Base-by-base conservation (phyloP, 1,284 basidiomycete species). In the Ceratobasidium sp. region DNA sequence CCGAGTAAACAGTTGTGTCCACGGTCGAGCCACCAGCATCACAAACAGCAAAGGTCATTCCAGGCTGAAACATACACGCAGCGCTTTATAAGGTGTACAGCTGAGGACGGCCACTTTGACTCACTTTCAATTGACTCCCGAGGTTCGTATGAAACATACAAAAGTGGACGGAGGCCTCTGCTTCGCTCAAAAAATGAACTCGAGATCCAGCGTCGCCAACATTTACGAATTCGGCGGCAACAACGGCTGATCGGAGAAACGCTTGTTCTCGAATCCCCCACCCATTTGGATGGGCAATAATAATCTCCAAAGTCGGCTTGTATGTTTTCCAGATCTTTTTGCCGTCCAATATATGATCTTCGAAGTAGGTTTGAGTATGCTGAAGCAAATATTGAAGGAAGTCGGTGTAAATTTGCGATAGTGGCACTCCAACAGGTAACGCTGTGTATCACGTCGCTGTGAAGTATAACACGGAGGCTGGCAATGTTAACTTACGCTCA, bases 201-300 rank as follows among this genome's bases (percentile, higher is more conserved):
- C 22, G 34, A 24, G 34, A 13, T 5, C 16, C n/a, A 9, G 34
- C 27, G n/a, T 49, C n/a, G 37, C n/a, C 29, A 1, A 22, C 22
- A n/a, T 22, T 41, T 22, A 39, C n/a, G 37, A 61, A 61, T 13
- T 27, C 37, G 5, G 58, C 37, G 5, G 58, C 39, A 4, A 61
- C 58, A 8, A n/a, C 58, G 11, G 58, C 58, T n/a, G 58, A n/a
- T 41, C 58, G 58, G 39, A 61, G 58, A 22, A 41, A 61, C 1
- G 58, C n/a, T 74, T 74, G 72, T 53, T 74, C 72, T 8, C 43
- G 22, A 27, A 74, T 34, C 8, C 62, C 72, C 72, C 72, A 74
- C 4, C 72, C 72, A 68, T 74, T 74, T 19, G 72, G 72, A 39
- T 74, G 62, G 2, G 72, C 62, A 39, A 74, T 66, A 37, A 74